Conservation (phyloP, 441 rosid species). For the Jatropha podagrica region DNA sequence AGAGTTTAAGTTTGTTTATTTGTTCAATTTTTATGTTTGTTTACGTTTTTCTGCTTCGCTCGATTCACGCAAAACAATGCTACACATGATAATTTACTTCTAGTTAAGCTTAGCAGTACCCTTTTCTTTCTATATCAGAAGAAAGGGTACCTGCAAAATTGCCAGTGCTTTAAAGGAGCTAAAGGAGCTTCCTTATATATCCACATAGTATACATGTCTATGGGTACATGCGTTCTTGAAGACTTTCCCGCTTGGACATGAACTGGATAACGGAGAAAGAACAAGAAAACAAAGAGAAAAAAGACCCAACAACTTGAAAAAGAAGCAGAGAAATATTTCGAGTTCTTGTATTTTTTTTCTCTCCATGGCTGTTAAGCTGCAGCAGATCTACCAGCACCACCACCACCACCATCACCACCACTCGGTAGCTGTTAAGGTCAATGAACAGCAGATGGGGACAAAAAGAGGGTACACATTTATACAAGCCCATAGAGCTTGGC, state of each 20-base stretch:
- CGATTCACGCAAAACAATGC: constrained; percentile 53
- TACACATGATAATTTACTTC: constrained; percentile 30
- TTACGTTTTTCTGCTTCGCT: constrained; percentile 13
- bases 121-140: constrained; percentile 19
- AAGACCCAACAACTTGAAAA: constrained; percentile 24
- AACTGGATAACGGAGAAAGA: constrained; percentile 38
- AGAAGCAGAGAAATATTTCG: constrained; percentile 25
- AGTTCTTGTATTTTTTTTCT: constrained; percentile 27
- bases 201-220: constrained; percentile 2
- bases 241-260: constrained; percentile 48
- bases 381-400: constrained; percentile 50
- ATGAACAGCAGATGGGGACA: constrained; percentile 57
- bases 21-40: constrained; percentile 19
- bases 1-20: constrained; percentile 20
- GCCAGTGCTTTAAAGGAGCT: constrained; percentile 19
- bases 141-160: constrained; percentile 27
- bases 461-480: constrained; percentile 70
- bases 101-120: constrained; percentile 25
- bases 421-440: constrained; percentile 60
- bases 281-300: constrained; percentile 26
- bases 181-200: constrained; percentile 8
- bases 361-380: constrained; percentile 60
- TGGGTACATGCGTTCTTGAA: constrained; percentile 25
- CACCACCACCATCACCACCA: constrained; percentile 46
- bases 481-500: constrained; percentile 65